Evolutionary conservation across 805 yeast genomes (phyloP).

Genomic region (Jamesozyma lodderae): DNA sequence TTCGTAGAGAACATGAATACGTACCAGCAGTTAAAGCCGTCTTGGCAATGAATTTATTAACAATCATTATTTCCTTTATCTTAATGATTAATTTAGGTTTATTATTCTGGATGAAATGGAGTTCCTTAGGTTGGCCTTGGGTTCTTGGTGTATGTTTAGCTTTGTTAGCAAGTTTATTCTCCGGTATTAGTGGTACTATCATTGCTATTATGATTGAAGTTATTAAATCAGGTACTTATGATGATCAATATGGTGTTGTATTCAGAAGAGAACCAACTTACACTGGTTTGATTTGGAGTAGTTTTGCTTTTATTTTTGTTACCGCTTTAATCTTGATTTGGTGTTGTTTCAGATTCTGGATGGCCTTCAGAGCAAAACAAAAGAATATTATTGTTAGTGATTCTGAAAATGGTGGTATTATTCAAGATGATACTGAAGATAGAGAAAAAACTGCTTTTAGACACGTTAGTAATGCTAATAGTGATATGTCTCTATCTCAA

Average conservation of each 20-base stretch:
- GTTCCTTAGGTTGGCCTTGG: slow-evolving; percentile 6
- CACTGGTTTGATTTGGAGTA: slow-evolving; percentile 27
- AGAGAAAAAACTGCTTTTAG: too few species aligned
- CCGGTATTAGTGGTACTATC: slow-evolving; percentile 23
- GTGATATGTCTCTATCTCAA: too few species aligned
- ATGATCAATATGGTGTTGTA: slow-evolving; percentile 26
- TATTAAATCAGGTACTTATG: slow-evolving; percentile 27
- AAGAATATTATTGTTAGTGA: too few species aligned
- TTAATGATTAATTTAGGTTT: slow-evolving; percentile 10
- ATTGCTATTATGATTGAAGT: slow-evolving; percentile 21
- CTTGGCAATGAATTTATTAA: slow-evolving; percentile 22
- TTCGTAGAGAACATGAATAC: slow-evolving; percentile 26
- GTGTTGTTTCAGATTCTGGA: too few species aligned
- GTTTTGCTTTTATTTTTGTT: slow-evolving; percentile 19
- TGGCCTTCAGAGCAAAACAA: too few species aligned
- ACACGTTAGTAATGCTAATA: too few species aligned
- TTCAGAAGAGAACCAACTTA: slow-evolving; percentile 20
- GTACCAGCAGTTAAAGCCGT: slow-evolving; percentile 27
- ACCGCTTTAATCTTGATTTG: slow-evolving; percentile 1
- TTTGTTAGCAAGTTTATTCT: slow-evolving; percentile 13
- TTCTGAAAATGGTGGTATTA: too few species aligned
- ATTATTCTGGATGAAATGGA: slow-evolving; percentile 9
- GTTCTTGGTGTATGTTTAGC: neutral
- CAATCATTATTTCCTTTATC: slow-evolving; percentile 19
- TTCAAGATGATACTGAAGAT: too few species aligned